Conservation (phyloP, 2,329 filamentous ascomycete genomes). For the Ophiocordyceps camponoti-saundersi region DNA sequence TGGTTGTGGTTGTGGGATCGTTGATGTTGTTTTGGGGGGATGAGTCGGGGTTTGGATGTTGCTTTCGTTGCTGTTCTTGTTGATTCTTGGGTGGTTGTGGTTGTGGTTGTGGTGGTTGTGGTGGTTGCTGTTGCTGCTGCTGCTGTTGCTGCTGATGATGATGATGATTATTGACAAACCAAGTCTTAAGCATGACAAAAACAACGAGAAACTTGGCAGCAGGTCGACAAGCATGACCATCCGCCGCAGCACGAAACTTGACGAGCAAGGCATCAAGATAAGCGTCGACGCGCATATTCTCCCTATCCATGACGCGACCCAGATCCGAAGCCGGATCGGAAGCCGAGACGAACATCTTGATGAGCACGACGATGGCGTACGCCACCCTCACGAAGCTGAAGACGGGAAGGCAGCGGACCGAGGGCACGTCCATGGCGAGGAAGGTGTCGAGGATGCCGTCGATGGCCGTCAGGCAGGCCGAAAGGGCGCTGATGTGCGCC, state of each 20-base stretch:
- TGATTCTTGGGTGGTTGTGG: neutral
- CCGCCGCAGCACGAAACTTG: constrained; percentile 47
- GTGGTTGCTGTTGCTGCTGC: constrained; percentile 3
- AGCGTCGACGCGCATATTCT: constrained; percentile 45
- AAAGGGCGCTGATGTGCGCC: constrained; percentile 49
- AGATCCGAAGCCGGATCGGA: constrained; percentile 47
- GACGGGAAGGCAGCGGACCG: constrained; percentile 48
- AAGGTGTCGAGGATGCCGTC: constrained; percentile 52
- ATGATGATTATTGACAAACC: constrained; percentile 37
- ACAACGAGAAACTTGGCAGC: constrained; percentile 56
- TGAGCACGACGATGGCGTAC: constrained; percentile 53
- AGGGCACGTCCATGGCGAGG: constrained; percentile 37
- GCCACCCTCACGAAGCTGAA: constrained; percentile 56
- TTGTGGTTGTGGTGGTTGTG: neutral
- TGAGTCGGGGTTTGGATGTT: neutral
- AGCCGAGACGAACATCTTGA: constrained; percentile 57
- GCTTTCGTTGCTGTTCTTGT: neutral
- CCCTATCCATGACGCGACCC: constrained; percentile 50
- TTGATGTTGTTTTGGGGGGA: constrained; percentile 17
- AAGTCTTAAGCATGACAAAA: constrained; percentile 50
- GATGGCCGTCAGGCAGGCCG: constrained; percentile 47
- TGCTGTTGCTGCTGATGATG: constrained; percentile 2
- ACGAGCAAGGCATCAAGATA: constrained; percentile 56
- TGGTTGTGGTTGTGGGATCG: neutral
- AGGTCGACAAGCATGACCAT: constrained; percentile 45